Conservation (phyloP, 768 basidiomycete genomes). For the Mycena alexandri region DNA sequence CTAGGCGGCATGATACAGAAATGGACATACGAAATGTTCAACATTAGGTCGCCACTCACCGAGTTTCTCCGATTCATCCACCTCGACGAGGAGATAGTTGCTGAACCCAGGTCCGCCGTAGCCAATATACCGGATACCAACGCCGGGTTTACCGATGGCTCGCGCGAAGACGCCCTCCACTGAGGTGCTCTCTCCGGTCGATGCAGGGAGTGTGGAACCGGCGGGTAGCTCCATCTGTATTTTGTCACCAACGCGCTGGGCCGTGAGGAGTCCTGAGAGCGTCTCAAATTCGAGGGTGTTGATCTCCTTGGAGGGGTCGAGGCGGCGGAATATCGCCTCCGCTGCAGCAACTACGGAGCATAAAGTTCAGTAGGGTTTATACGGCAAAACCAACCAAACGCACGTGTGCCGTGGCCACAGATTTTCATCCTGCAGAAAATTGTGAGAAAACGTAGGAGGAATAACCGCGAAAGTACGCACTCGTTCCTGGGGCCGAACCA, state of each 20-base stretch:
- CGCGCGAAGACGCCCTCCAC: slow-evolving; percentile 9
- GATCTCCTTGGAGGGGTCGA: not conserved
- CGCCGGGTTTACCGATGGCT: slow-evolving; percentile 11
- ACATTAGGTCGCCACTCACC: slow-evolving; percentile 4
- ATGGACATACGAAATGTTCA: slow-evolving; percentile 10
- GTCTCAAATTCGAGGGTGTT: slow-evolving; percentile 25
- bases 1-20: not conserved
- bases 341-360: slow-evolving; percentile 23
- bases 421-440: not conserved
- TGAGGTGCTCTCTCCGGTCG: not conserved
- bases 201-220: slow-evolving; percentile 15
- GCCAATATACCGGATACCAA: slow-evolving; percentile 20
- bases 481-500: slow-evolving; percentile 27
- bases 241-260: slow-evolving; percentile 19
- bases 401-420: slow-evolving; percentile 33
- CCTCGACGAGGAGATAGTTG: slow-evolving; percentile 31
- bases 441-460: too few species aligned
- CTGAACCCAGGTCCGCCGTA: slow-evolving; percentile 24
- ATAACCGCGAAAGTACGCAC: too few species aligned
- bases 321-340: slow-evolving; percentile 22
- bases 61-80: slow-evolving; percentile 14
- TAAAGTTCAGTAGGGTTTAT: too few species aligned
- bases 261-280: slow-evolving; percentile 18
- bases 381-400: not conserved
- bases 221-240: slow-evolving; percentile 30